A percentile compares a stretch with the other conserved stretches of the same genome.
Evolutionary conservation across 208 protist species (phyloP).

Genomic region (Acanthamoeba triangularis): DNA sequence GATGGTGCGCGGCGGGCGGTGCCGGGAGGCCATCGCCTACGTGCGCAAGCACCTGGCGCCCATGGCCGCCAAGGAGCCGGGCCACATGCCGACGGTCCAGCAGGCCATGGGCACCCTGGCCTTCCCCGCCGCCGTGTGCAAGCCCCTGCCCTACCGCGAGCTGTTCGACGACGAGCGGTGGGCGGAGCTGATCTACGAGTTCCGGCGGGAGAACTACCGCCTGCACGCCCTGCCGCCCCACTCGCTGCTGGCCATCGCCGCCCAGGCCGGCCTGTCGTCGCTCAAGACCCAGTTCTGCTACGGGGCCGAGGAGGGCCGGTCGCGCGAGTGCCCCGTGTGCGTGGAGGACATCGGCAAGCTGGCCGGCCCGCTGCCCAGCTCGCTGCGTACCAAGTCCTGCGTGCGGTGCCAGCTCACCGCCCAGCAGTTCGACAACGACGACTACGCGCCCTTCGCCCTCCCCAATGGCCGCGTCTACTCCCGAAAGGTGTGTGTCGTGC

Average conservation of each 20-base stretch:
- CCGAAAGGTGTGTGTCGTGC: background rate
- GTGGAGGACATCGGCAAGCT: slow-evolving; percentile 47
- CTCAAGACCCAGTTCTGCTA: slow-evolving; percentile 73
- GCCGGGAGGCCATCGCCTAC: slow-evolving; percentile 71
- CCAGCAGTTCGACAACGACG: slow-evolving; percentile 78
- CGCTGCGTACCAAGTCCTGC: slow-evolving; percentile 74
- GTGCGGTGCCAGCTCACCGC: slow-evolving; percentile 76
- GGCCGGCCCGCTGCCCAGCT: slow-evolving; percentile 49
- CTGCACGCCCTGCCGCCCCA: slow-evolving; percentile 55
- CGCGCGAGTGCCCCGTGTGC: slow-evolving; percentile 54
- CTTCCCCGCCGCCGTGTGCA: background rate
- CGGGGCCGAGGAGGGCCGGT: background rate
- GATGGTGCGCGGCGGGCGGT: background rate
- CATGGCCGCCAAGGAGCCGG: background rate
- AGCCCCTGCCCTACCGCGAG: background rate
- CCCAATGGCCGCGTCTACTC: slow-evolving; percentile 82
- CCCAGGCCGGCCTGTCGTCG: slow-evolving; percentile 70
- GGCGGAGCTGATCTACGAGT: slow-evolving; percentile 48
- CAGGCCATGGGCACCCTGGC: slow-evolving; percentile 46
- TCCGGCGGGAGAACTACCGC: slow-evolving; percentile 30
- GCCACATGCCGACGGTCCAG: background rate
- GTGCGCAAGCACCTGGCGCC: slow-evolving; percentile 74
- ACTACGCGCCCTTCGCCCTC: slow-evolving; percentile 79
- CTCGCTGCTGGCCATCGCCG: slow-evolving; percentile 40
- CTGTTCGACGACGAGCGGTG: slow-evolving; percentile 69